phyloP scores from a whole-genome alignment of 2,329 filamentous ascomycete genomes.

The Xylariaceae sp. region DNA sequence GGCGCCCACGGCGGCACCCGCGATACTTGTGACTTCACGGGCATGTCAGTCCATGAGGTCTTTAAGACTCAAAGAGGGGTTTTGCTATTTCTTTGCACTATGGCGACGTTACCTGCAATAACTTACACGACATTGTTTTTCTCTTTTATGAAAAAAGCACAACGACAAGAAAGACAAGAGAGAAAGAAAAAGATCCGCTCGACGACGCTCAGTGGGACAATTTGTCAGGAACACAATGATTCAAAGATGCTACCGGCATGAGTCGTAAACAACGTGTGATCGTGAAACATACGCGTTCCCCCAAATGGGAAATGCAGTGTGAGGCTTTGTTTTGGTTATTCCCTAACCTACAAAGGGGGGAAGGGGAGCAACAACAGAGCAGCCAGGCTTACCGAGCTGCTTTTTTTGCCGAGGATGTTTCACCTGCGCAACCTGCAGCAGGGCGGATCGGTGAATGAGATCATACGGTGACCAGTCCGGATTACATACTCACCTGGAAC shows the following conservation, averaged over 20 bases:
- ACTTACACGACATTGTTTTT: neutral
- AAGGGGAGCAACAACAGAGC: no score
- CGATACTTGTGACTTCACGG: slow-evolving; percentile 8
- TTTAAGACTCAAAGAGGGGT: no score
- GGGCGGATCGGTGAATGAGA: no score
- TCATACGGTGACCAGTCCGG: no score
- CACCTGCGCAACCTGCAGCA: no score
- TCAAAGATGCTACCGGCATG: neutral
- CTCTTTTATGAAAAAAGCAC: neutral
- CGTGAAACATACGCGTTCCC: neutral
- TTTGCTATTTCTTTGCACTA: neutral
- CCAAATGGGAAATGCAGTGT: no score
- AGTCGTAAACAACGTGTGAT: neutral
- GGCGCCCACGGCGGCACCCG: slow-evolving; percentile 11
- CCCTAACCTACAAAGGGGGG: no score
- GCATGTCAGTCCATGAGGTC: neutral
- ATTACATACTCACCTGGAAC: no score
- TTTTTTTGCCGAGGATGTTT: no score
- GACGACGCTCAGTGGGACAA: neutral
- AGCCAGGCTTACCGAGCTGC: no score
- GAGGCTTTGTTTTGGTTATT: no score
- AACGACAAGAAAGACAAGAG: no score
- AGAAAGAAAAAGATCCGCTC: neutral
- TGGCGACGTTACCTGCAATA: neutral
- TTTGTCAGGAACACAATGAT: neutral